Evolutionary conservation across 176 grass and related monocot species (phyloP).

Genomic region (Oryza glumipatula): DNA sequence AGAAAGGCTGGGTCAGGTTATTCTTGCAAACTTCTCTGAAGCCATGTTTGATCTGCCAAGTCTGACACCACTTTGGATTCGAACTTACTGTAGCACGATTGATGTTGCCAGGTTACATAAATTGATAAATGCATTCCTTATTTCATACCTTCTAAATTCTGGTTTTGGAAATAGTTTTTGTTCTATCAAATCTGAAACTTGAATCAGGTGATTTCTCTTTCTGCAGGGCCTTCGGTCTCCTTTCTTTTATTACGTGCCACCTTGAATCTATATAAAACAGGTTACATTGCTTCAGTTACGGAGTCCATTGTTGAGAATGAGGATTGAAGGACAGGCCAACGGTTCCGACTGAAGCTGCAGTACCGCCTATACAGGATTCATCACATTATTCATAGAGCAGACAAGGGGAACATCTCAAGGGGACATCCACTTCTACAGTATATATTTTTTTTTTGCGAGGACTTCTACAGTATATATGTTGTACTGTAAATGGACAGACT

Average conservation of each 20-base stretch:
- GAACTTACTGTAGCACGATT: not conserved
- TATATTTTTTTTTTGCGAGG: too few relatives aligned
- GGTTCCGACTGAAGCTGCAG: not conserved
- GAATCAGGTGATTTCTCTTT: conserved; percentile 7
- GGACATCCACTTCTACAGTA: not conserved
- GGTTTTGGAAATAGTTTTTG: conserved; percentile 13
- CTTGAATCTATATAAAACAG: not conserved
- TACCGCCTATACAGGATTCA: not conserved
- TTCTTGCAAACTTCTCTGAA: conserved; percentile 15
- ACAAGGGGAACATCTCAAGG: not conserved
- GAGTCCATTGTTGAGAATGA: conserved; percentile 13
- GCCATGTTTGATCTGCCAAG: not conserved
- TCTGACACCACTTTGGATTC: not conserved
- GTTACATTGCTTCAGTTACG: not conserved
- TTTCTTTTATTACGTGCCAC: not conserved
- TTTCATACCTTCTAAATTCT: not conserved
- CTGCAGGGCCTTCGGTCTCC: not conserved
- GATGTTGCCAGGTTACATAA: not conserved
- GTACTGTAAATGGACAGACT: not conserved
- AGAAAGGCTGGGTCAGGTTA: not conserved
- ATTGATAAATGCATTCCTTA: not conserved
- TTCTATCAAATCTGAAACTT: conserved; percentile 11
- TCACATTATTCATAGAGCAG: not conserved
- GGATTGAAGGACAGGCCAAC: not conserved
- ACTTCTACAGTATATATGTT: too few relatives aligned